A percentile compares a stretch with the other conserved stretches of the same genome.
phyloP scores from a whole-genome alignment of 495 filamentous ascomycete genomes.

The Penicillium egyptiacum region DNA sequence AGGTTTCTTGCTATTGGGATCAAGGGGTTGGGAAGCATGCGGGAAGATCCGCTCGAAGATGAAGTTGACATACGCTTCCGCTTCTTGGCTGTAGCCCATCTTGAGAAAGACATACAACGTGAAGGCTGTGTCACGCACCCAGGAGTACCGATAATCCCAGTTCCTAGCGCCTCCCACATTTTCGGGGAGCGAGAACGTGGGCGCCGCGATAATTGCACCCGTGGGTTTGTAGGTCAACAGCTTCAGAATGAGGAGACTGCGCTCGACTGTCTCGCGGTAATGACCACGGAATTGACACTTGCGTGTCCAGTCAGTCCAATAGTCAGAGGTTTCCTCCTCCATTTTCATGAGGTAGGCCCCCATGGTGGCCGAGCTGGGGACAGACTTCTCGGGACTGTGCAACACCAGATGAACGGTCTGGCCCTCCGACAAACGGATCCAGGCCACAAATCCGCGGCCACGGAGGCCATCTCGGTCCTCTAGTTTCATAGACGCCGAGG shows the following conservation, averaged over 20 bases:
- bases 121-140: constrained; percentile 73
- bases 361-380: constrained; percentile 51
- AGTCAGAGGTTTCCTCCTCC: constrained; percentile 64
- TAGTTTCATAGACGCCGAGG: constrained; percentile 51
- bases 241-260: constrained; percentile 70
- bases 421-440: constrained; percentile 57
- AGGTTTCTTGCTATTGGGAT: constrained; percentile 39
- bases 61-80: constrained; percentile 72
- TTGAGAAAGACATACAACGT: constrained; percentile 74
- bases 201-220: constrained; percentile 55
- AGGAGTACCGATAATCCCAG: constrained; percentile 75
- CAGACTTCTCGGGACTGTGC: constrained; percentile 44
- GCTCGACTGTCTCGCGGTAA: constrained; percentile 65
- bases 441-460: constrained; percentile 60
- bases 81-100: constrained; percentile 70
- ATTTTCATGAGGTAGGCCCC: constrained; percentile 53
- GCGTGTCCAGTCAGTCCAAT: constrained; percentile 70
- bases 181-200: constrained; percentile 69
- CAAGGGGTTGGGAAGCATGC: constrained; percentile 35
- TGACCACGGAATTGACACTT: constrained; percentile 67
- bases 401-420: constrained; percentile 67
- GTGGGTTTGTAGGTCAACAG: constrained; percentile 67
- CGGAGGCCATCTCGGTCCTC: constrained; percentile 50
- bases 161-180: constrained; percentile 70
- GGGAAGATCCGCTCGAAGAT: constrained; percentile 64